Percentiles rank a stretch among this genome's conserved stretches.
Conservation (phyloP, 805 yeast genomes). For the Lipomyces lipofer region DNA sequence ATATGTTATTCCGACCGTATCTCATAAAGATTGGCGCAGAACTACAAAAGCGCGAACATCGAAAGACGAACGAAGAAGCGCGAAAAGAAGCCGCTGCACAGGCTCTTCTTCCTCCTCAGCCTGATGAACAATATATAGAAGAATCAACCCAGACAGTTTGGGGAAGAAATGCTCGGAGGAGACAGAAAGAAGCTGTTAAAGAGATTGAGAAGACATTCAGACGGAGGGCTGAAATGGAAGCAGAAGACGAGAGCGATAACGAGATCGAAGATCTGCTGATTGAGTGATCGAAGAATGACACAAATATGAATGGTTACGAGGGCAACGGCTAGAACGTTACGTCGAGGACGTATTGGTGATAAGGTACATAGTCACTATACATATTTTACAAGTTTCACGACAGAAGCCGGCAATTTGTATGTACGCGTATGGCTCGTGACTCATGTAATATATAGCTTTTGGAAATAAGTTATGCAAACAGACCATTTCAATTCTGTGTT, state of each 20-base stretch:
- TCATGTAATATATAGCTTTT: no score
- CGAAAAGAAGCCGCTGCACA: slow-evolving; percentile 11
- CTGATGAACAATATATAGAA: slow-evolving; percentile 21
- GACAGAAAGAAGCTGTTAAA: slow-evolving; percentile 31
- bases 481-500: no score
- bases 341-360: no score
- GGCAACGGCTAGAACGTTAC: no score
- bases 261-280: slow-evolving; percentile 18
- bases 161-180: slow-evolving; percentile 34
- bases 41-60: slow-evolving; percentile 26
- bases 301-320: no score
- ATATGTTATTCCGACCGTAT: slow-evolving; percentile 32
- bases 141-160: slow-evolving; percentile 22
- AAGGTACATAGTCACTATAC: no score
- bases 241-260: slow-evolving; percentile 30
- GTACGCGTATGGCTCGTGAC: no score
- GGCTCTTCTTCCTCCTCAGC: slow-evolving; percentile 21
- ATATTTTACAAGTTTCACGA: no score
- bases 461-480: no score
- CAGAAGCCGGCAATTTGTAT: no score
- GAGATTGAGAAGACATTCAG: slow-evolving; percentile 30
- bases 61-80: slow-evolving; percentile 18
- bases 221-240: slow-evolving; percentile 31
- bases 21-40: slow-evolving; percentile 25
- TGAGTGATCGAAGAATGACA: no score